These are phyloP conservation scores for Tetrahymena borealis DNA, from an alignment of 73 alveolate genomes.

Conservation along the genomic window DNA sequence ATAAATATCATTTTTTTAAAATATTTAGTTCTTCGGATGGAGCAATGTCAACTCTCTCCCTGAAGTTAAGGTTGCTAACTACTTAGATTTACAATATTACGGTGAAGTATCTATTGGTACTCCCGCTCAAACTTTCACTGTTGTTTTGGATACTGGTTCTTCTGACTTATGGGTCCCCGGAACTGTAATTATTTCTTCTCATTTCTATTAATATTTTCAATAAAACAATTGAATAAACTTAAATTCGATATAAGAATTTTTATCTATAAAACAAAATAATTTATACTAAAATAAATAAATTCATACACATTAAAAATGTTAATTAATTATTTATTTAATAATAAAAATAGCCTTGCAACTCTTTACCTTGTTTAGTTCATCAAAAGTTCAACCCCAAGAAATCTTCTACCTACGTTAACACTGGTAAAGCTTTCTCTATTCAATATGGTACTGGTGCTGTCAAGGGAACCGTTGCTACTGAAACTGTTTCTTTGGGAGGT, in stretches of 20 bases:
- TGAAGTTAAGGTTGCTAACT: constrained; percentile 5
- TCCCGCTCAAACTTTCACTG: constrained; percentile 49
- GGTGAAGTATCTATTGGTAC: constrained; percentile 41
- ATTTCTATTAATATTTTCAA: no score
- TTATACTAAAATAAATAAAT: background rate
- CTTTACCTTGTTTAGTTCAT: background rate
- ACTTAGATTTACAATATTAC: constrained; percentile 2
- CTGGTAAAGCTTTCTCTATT: background rate
- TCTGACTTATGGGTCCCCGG: constrained; percentile 62
- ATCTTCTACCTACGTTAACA: background rate
- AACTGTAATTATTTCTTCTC: background rate
- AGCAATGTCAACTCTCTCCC: background rate
- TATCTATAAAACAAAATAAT: background rate
- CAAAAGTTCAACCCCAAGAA: constrained; percentile 18
- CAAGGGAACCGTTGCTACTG: constrained; percentile 52
- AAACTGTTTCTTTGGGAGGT: constrained; percentile 53
- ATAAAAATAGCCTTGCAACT: background rate
- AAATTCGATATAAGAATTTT: no score
- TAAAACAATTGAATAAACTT: no score
- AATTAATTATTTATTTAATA: background rate
- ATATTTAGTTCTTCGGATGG: background rate
- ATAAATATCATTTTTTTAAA: background rate
- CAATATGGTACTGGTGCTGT: constrained; percentile 45
- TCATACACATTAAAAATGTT: background rate
- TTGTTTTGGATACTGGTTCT: constrained; percentile 69